Evolutionary conservation across 257 asterid genomes (phyloP), one percentile per base, ranked within the genome.

Genomic region (Linaria vulgaris): DNA sequence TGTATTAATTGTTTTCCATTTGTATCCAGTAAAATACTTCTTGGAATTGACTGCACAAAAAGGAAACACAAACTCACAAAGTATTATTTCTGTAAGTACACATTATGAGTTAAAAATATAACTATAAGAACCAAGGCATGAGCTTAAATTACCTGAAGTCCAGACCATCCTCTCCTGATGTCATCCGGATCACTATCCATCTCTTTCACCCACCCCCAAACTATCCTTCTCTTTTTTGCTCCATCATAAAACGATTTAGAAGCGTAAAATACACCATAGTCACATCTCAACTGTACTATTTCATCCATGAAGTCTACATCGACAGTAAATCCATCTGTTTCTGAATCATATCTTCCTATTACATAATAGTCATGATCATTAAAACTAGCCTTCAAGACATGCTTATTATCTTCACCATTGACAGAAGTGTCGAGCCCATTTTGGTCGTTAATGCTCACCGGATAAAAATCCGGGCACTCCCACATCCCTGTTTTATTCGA

Each of bases 391-490:
- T 80, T 80, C 53, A 80, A 30, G 12, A 80, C 78, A 9, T 80
- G 78, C 24, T 47, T 73, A 27, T 57, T 31, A 22, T 17, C 67
- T 14, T 0, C 38, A 11, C 77, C 75, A 16, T 59, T 63, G n/a
- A n/a, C 74, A 3, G 85, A 79, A 0, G 82, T 59, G 37, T 76
- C 80, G 11, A 70, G 61, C 23, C 79, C 85, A 15, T 63, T 48
- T 4, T 48, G 11, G 14, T 58, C 63, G 9, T 5, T 0, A 2
- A 12, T 56, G 9, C 52, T 15, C 19, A 76, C 82, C 5, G 78
- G 76, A 52, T 48, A 80, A 46, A 80, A 76, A 45, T 80, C 85
- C 0, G 80, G 82, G 19, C 82, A 80, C 69, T 80, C 85, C 82
- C 78, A 80, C 80, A 80, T 80, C 5, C 67, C 76, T 0, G 85